Evolutionary conservation across 768 basidiomycete species (phyloP), one percentile per base, ranked within the genome.

Genomic region (Suillus sp.): DNA sequence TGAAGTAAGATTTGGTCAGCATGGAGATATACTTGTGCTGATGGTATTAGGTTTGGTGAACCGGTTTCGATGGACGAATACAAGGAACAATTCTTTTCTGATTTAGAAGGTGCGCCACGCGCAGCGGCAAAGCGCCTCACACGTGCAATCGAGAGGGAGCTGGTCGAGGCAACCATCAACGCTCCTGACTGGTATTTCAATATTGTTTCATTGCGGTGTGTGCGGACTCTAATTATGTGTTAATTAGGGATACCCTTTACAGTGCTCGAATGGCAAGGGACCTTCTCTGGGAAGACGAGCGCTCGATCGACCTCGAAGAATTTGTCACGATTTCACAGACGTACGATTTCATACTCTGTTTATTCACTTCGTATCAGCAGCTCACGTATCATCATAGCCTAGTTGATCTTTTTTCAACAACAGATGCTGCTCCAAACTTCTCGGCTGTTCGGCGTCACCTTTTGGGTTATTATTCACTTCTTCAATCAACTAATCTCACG

Each of bases 241-340:
- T 69, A 65, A 56, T 25, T 66, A 97, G 94, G 95, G 92, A 96
- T 65, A 92, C 93, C 0, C 81, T 97, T 5, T 93, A 91, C 74
- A 87, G 86, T 40, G 95, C 95, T 8, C 87, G 92, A 62, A 98
- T 96, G 91, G 94, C 96, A 16, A 82, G 93, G 59, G 93, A 97
- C 71, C 78, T 99, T 43, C 80, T 99, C n/a, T 99, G 95, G 94
- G 89, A 90, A 69, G 83, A 86, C 63, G 90, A 94, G 63, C 83
- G 84, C 64, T 83, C 86, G 35, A 86, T 99, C 63, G 81, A 86
- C 58, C 84, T 96, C 53, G 86, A 89, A 54, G 88, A 97, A 60
- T 96, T 92, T 71, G 90, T 95, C 25, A 74, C 81, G 14, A 83
- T 97, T 62, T 92, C 92, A 16, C 97, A 99, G 74, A 95, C 93